Base-by-base conservation (phyloP, 2,329 filamentous ascomycete species). In the Colletotrichum spinosum region DNA sequence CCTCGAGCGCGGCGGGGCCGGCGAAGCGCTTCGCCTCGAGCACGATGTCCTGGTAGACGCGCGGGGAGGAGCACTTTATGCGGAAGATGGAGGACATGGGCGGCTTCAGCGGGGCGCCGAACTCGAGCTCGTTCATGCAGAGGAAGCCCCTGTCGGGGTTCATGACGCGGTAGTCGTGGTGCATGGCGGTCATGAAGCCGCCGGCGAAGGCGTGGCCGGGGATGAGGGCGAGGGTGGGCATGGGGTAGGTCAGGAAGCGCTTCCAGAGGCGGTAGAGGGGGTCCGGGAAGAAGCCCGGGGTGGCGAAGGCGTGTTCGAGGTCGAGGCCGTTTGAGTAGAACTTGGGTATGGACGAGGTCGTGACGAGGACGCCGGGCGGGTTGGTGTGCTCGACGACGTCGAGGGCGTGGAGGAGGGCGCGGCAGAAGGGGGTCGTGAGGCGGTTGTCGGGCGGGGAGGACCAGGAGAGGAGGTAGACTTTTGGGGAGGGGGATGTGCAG, bases 251-350 rank as follows among this genome's bases (percentile, higher is more conserved):
- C 33, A 80, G 69, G 37, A 94, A 78, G 6, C 90, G 83, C 45
- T 82, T 80, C 81, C 89, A 94, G 2, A 94, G 75, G 12, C 81
- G 80, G 78, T 89, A 94, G 10, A 94, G 78, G 55, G 82, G 81
- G 11, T 82, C 75, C 1, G 86, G 78, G 71, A 88, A 87, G 80
- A 91, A 95, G 3, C 82, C 83, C 2, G 87, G 83, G 1, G 86
- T 87, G 37, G 78, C 76, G 39, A 83, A 72, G n/a, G 88, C 90
- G 73, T 92, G 86, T 44, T 88, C 83, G 12, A 94, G 85, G 75
- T 96, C 91, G n/a, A 96, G 84, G 0, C 92, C 92, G 78, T 95
- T 95, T 76, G 86, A 90, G 80, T 91, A 96, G 82, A 95, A 95
- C 74, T 96, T 96, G 55, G 81, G 75, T 64, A 94, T 91, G 52